phyloP scores from a whole-genome alignment of 2,329 filamentous ascomycete species.

The Aspergillus tamarii region DNA sequence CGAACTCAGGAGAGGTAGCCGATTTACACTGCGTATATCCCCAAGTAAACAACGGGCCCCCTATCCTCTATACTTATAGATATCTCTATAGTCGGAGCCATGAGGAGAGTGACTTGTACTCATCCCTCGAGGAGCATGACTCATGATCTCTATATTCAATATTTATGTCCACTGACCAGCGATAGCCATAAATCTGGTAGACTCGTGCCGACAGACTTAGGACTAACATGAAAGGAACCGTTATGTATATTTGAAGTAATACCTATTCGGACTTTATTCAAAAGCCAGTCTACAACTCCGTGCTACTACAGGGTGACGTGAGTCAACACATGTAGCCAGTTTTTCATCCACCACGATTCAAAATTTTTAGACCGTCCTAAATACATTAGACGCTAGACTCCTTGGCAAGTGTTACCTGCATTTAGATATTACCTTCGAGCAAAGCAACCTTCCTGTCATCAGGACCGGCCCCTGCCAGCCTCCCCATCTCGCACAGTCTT shows the following conservation, averaged over 20 bases:
- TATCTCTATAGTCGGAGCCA: no score
- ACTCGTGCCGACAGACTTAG: no score
- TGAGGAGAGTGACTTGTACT: accelerated
- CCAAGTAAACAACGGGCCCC: no score
- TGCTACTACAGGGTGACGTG: neutral
- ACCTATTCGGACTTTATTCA: neutral
- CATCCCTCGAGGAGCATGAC: no score
- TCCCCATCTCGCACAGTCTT: neutral
- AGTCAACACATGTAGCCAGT: neutral
- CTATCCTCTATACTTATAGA: no score
- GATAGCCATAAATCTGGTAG: no score
- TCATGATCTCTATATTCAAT: no score
- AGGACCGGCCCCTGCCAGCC: neutral
- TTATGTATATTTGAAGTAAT: neutral
- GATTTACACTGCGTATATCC: no score
- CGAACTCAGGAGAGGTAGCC: no score
- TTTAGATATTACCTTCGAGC: neutral
- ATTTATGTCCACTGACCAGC: no score
- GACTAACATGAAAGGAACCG: no score
- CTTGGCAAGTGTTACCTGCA: neutral
- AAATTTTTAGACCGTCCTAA: neutral
- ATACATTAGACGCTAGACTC: neutral
- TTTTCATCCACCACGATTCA: no score
- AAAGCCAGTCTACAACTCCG: neutral
- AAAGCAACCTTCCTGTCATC: neutral